These are phyloP conservation scores for Tulasnella sp. DNA, from an alignment of 768 basidiomycete genomes.

Conservation along the genomic window DNA sequence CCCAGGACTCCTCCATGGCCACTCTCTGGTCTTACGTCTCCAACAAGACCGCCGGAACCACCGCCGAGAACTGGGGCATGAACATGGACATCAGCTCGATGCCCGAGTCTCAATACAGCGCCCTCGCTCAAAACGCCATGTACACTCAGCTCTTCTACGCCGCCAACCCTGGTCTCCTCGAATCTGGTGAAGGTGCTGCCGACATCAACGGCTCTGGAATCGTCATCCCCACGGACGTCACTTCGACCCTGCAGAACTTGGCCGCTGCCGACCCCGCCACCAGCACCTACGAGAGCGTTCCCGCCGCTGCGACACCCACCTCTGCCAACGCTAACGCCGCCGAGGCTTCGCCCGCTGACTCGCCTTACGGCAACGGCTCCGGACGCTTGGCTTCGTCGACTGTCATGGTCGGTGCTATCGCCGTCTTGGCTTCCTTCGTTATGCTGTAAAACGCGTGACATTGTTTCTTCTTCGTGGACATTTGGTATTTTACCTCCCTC, in stretches of 20 bases:
- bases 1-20: conserved; percentile 59
- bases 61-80: conserved; percentile 62
- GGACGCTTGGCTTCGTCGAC: conserved; percentile 28
- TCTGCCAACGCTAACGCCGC: not conserved
- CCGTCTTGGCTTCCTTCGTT: conserved; percentile 25
- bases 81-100: conserved; percentile 62
- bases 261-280: not conserved
- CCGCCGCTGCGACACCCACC: not conserved
- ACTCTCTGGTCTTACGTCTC: conserved; percentile 59
- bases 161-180: conserved; percentile 57
- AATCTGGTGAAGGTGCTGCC: conserved; percentile 43
- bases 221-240: conserved; percentile 35
- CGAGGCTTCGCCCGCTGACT: not conserved
- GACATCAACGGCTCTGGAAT: conserved; percentile 24
- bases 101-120: conserved; percentile 57
- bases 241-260: conserved; percentile 20
- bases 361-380: conserved; percentile 19
- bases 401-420: conserved; percentile 27
- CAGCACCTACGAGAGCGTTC: not conserved
- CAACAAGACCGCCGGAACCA: conserved; percentile 53
- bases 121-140: conserved; percentile 62
- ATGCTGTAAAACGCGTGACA: not conserved
- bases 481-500: not conserved
- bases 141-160: conserved; percentile 51
- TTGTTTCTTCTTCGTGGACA: not conserved